phyloP scores from a whole-genome alignment of 306 rosid species.

The Nissolia schottii region DNA sequence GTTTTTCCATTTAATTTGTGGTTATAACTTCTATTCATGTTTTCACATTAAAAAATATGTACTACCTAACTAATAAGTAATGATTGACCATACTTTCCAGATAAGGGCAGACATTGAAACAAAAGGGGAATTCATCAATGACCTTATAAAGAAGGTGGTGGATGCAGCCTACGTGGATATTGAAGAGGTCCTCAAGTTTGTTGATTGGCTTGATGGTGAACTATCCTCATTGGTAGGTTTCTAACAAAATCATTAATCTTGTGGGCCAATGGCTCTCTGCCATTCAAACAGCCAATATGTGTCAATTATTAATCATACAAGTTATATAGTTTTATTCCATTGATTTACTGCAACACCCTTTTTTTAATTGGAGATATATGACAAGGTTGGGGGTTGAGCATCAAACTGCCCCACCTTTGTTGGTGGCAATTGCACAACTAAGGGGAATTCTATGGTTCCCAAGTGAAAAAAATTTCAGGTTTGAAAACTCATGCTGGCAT shows the following conservation, averaged over 20 bases:
- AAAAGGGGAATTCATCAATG: constrained; percentile 82
- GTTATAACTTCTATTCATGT: constrained; percentile 7
- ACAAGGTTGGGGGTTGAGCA: too few species aligned
- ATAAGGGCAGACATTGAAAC: constrained; percentile 83
- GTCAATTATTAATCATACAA: background rate
- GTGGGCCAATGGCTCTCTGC: background rate
- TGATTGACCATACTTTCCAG: constrained; percentile 42
- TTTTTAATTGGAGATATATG: background rate
- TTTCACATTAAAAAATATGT: constrained; percentile 6
- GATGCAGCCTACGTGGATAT: constrained; percentile 63
- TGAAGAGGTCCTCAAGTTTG: constrained; percentile 81
- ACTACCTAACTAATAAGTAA: constrained; percentile 6
- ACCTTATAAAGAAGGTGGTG: constrained; percentile 66
- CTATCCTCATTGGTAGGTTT: constrained; percentile 77
- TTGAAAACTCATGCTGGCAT: too few species aligned
- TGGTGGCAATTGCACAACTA: background rate
- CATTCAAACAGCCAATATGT: background rate
- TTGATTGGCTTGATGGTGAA: constrained; percentile 85
- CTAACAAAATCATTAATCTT: constrained; percentile 8
- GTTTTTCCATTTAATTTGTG: background rate
- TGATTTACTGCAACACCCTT: background rate
- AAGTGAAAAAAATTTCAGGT: too few species aligned
- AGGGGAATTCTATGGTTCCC: too few species aligned
- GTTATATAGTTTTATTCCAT: background rate
- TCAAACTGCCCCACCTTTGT: background rate